Conservation (phyloP, 164 flowering plant species). For the Annona squamosa region DNA sequence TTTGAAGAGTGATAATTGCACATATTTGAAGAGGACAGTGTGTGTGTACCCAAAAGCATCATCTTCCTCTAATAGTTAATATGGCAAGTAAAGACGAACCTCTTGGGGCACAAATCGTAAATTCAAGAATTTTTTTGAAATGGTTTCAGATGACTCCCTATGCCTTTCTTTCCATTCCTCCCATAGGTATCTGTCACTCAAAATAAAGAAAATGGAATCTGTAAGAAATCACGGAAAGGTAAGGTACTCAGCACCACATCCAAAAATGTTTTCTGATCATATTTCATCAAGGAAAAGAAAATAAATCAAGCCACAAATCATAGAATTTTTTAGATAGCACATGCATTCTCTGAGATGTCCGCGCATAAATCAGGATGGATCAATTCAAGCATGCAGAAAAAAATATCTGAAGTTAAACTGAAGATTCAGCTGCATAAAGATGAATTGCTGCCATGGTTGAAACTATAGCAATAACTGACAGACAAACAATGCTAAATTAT, state of each 20-base stretch:
- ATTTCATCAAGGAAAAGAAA: not conserved
- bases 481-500: not conserved
- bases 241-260: too few species aligned
- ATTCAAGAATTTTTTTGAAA: constrained; percentile 45
- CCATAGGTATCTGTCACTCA: constrained; percentile 61
- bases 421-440: not conserved
- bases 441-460: too few species aligned
- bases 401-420: not conserved
- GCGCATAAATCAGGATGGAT: not conserved
- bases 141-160: constrained; percentile 49
- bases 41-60: too few species aligned
- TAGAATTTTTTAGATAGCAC: not conserved
- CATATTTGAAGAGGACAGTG: too few species aligned
- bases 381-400: not conserved
- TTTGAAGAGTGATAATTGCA: too few species aligned
- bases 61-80: too few species aligned
- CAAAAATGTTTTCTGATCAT: too few species aligned
- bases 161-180: constrained; percentile 96
- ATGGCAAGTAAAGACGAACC: constrained; percentile 32
- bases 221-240: too few species aligned
- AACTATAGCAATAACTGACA: not conserved
- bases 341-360: not conserved
- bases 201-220: not conserved
- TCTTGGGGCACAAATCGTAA: constrained; percentile 77
- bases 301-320: not conserved